Conservation (phyloP, 805 yeast species). For the Priceomyces medius region DNA sequence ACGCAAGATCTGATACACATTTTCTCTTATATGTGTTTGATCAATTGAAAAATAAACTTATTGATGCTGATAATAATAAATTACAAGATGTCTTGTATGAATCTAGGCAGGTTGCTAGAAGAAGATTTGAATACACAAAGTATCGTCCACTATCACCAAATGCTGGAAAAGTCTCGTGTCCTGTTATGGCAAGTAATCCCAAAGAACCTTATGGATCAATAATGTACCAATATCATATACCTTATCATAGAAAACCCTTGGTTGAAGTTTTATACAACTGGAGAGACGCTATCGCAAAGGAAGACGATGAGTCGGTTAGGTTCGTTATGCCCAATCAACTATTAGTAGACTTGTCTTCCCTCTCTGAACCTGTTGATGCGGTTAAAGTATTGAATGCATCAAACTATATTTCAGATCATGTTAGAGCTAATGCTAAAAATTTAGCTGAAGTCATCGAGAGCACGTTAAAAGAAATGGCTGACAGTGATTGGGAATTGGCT, state of each 20-base stretch:
- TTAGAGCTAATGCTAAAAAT: constrained; percentile 56
- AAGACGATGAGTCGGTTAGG: constrained; percentile 79
- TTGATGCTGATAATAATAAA: constrained; percentile 39
- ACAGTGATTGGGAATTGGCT: constrained; percentile 37
- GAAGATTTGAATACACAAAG: constrained; percentile 78
- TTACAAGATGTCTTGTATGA: constrained; percentile 62
- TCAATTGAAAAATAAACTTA: constrained; percentile 60
- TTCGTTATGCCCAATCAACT: constrained; percentile 82
- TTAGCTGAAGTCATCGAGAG: constrained; percentile 57
- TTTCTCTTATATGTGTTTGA: constrained; percentile 81
- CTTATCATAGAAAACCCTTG: constrained; percentile 50
- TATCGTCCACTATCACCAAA: constrained; percentile 46
- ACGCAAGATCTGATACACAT: constrained; percentile 95
- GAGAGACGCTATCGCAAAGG: constrained; percentile 79
- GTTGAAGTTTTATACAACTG: constrained; percentile 67
- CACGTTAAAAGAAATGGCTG: constrained; percentile 32
- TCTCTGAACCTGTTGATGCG: constrained; percentile 55
- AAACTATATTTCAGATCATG: constrained; percentile 49
- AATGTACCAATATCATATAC: constrained; percentile 64
- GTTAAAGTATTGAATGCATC: constrained; percentile 52
- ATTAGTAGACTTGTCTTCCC: constrained; percentile 57
- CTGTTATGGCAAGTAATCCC: constrained; percentile 45
- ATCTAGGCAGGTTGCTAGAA: constrained; percentile 73
- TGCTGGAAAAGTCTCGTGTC: constrained; percentile 43
- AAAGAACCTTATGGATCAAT: constrained; percentile 67